A percentile compares a stretch with the other conserved stretches of the same genome.
Evolutionary conservation across 2,329 filamentous ascomycete species (phyloP).

Genomic region (Arthroderma sp.): DNA sequence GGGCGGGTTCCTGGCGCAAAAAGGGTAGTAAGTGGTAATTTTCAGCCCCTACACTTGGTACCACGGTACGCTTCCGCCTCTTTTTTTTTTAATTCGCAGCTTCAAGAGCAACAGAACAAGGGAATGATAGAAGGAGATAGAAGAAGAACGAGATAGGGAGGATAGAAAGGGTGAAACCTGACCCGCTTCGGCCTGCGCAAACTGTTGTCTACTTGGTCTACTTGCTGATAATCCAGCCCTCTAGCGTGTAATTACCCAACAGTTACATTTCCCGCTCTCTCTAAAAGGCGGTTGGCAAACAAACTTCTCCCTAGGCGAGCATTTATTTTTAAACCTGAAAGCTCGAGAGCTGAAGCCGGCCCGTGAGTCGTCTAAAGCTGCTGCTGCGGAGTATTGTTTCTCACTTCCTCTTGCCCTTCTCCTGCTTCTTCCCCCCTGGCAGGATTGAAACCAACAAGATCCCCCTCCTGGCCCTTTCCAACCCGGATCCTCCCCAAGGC

Average conservation of each 20-base stretch:
- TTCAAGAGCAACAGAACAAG: too few relatives aligned
- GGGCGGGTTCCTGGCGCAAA: background rate
- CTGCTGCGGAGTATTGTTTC: background rate
- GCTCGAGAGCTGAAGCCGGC: background rate
- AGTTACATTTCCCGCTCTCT: background rate
- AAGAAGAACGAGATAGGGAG: too few relatives aligned
- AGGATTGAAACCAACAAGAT: background rate
- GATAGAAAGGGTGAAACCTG: too few relatives aligned
- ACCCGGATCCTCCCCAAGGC: background rate
- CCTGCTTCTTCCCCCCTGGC: too few relatives aligned
- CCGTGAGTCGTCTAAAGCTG: background rate
- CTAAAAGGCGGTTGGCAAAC: background rate
- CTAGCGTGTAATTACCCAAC: background rate
- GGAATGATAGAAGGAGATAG: too few relatives aligned
- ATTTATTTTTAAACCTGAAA: background rate
- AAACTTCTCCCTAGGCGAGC: constrained; percentile 2
- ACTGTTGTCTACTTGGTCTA: background rate
- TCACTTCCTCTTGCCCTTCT: background rate
- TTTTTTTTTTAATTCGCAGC: too few relatives aligned
- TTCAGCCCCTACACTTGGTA: background rate
- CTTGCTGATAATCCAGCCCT: background rate
- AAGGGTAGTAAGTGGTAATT: background rate
- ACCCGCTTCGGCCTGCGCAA: background rate
- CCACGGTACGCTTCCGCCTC: background rate
- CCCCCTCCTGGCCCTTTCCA: background rate